These are phyloP conservation scores for Pisolithus thermaeus DNA, from an alignment of 1,284 basidiomycete species.

Conservation along the genomic window DNA sequence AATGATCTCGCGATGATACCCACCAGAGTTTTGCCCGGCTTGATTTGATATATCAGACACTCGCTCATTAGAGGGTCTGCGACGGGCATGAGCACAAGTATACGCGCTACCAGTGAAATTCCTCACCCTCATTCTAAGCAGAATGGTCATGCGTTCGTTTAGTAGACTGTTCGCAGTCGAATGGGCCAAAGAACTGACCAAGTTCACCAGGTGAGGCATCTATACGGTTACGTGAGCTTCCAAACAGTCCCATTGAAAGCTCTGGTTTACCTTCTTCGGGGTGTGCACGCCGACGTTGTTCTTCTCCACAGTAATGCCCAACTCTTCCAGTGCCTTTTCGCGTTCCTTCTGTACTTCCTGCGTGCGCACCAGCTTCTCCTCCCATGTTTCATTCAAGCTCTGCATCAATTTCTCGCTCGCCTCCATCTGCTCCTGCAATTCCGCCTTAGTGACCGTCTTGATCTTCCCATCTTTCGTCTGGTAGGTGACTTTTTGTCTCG, in stretches of 20 bases:
- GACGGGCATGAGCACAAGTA: conserved; percentile 15
- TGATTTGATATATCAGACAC: conserved; percentile 93
- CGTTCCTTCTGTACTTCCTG: conserved; percentile 94
- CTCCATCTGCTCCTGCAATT: conserved; percentile 95
- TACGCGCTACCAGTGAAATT: conserved; percentile 5
- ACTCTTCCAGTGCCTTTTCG: conserved; percentile 94
- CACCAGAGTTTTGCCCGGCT: conserved; percentile 78
- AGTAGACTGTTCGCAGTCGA: conserved; percentile 12
- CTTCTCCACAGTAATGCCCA: conserved; percentile 97
- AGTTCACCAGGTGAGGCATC: conserved; percentile 94
- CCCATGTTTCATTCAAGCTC: conserved; percentile 95
- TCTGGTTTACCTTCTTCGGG: conserved; percentile 76
- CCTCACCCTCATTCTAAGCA: conserved; percentile 71
- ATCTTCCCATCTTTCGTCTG: conserved; percentile 90
- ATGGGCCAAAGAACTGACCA: conserved; percentile 50
- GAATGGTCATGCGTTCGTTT: neutral
- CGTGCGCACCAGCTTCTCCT: conserved; percentile 90
- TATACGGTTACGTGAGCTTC: conserved; percentile 22
- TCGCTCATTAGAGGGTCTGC: conserved; percentile 85
- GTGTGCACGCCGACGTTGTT: conserved; percentile 94
- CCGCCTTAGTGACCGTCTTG: conserved; percentile 94
- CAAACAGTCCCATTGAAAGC: too few species aligned
- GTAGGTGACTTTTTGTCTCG: conserved; percentile 95
- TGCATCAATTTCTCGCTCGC: conserved; percentile 97
- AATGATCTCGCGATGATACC: conserved; percentile 7